Conservation (phyloP, 371 early-diverging fungal species). For the Amoeboaphelidium protococcarum region DNA sequence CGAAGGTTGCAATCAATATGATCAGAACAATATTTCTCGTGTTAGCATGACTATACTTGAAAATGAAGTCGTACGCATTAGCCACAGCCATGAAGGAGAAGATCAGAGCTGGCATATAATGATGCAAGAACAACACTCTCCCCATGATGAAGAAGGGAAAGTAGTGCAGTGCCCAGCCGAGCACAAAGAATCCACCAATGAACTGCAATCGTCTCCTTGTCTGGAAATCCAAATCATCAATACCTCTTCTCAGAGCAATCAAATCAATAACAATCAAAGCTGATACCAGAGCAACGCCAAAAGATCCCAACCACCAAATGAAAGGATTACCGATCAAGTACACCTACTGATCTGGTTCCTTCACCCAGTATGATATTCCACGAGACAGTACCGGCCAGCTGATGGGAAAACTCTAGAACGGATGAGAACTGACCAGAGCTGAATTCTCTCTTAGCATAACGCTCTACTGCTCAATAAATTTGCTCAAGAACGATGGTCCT, state of each 20-base stretch:
- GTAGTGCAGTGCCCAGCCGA: slow-evolving; percentile 78
- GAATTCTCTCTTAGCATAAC: slow-evolving; percentile 59
- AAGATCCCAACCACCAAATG: slow-evolving; percentile 39
- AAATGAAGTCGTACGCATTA: slow-evolving; percentile 26
- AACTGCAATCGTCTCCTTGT: neutral
- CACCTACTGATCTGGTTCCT: slow-evolving; percentile 26
- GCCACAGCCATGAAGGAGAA: slow-evolving; percentile 31
- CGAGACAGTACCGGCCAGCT: slow-evolving; percentile 59
- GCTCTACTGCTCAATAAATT: slow-evolving; percentile 48
- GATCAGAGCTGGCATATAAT: slow-evolving; percentile 81
- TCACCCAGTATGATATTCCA: slow-evolving; percentile 71
- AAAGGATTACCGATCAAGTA: slow-evolving; percentile 93
- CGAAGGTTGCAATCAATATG: neutral
- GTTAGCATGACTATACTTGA: neutral
- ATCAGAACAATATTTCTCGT: neutral
- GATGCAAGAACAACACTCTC: slow-evolving; percentile 87
- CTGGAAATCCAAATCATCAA: too few species aligned
- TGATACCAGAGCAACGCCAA: neutral
- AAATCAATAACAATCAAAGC: neutral
- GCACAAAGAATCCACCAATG: slow-evolving; percentile 42
- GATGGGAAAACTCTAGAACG: slow-evolving; percentile 51
- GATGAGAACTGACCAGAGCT: slow-evolving; percentile 53
- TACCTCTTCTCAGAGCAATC: neutral
- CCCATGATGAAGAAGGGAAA: slow-evolving; percentile 82
- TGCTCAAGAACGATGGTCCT: slow-evolving; percentile 30